Base-by-base conservation (phyloP, 495 filamentous ascomycete genomes). In the Rostrohypoxylon terebratum region DNA sequence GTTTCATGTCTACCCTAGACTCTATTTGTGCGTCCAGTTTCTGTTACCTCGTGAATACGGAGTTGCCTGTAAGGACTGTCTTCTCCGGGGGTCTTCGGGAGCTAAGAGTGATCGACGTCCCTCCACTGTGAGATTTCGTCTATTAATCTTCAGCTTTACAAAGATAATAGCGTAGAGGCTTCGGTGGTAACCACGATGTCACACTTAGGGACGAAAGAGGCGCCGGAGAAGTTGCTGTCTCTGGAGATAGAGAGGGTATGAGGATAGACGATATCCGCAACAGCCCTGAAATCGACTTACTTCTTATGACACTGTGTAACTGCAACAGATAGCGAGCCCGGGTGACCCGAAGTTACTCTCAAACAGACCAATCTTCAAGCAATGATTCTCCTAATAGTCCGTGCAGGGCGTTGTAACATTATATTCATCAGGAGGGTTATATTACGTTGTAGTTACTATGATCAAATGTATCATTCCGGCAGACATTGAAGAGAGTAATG, bases 111-210 rank as follows among this genome's bases (percentile, higher is more conserved):
- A 58, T 57, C 47, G 20, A 63, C 34, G 31, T 11, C 11, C 8
- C 9, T 62, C 14, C 38, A 8, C 34, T 18, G 20, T 42, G 18
- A 42, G 45, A 25, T 50, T 23, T 44, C 31, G 11, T 21, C 36
- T 23, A 23, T 0, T 2, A 60, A 40, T 38, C 47, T 55, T 23
- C 20, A 4, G 3, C n/a, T 20, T 50, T 45, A 47, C 8, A 60
- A 9, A 8, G 8, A 60, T 20, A 8, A 23, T 6, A 23, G 25
- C 33, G n/a, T n/a, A 31, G 38, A 31, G 53, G 34, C 9, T 21
- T 69, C 60, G 61, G 59, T 18, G 36, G 18, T 59, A 65, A 57
- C 57, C 42, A 33, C 55, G 45, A 23, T 20, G 28, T 63, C 55
- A 64, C 51, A 44, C 20, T 1, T n/a, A 16, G 16, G 34, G 11